Evolutionary conservation across 441 rosid genomes (phyloP).

Genomic region (Populus hybrid): DNA sequence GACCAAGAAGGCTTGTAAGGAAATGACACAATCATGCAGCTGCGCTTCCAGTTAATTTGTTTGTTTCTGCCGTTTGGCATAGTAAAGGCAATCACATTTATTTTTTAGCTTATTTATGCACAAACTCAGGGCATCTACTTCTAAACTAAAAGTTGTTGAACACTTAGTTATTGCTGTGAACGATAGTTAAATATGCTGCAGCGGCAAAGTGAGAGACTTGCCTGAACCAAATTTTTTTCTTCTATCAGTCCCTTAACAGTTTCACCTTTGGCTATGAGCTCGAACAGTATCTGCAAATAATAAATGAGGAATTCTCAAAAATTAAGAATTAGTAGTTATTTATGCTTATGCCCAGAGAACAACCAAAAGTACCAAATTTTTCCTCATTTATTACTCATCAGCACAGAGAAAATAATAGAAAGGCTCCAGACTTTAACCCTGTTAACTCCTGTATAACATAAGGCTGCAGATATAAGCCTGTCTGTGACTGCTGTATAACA

Average conservation of each 20-base stretch:
- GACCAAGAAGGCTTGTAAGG: background rate
- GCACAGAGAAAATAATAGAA: background rate
- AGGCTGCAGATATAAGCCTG: background rate
- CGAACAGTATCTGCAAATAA: conserved; percentile 65
- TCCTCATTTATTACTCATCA: background rate
- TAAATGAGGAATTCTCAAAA: conserved; percentile 4
- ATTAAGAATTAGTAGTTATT: background rate
- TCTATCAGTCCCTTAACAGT: conserved; percentile 77
- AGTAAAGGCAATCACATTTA: background rate
- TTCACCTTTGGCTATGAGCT: conserved; percentile 86
- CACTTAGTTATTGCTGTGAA: background rate
- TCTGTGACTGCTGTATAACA: background rate
- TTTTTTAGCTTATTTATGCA: background rate
- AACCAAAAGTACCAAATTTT: background rate
- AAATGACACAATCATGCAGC: background rate
- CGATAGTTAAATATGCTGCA: background rate
- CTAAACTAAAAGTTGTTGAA: background rate
- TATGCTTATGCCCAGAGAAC: background rate
- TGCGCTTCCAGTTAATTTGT: background rate
- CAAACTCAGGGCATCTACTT: background rate
- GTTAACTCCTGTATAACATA: background rate
- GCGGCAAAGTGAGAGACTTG: conserved; percentile 32
- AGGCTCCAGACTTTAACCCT: background rate
- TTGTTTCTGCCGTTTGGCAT: background rate
- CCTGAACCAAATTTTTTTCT: conserved; percentile 90